Conservation (phyloP, 768 basidiomycete species). For the Phlebiopsis flavidoalba region DNA sequence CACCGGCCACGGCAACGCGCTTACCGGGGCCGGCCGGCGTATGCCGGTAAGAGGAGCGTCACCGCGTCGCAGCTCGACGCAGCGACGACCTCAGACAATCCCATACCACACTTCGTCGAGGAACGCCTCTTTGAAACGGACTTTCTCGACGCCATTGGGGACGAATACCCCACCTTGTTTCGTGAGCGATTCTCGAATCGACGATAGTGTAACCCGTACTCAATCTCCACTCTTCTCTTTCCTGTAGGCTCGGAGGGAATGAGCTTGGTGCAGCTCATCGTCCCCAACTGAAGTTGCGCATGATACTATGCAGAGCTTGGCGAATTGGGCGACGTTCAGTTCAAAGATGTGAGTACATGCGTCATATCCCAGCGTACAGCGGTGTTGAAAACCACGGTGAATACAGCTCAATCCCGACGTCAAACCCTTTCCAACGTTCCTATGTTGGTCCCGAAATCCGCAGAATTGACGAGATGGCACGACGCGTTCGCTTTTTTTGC, state of each 20-base stretch:
- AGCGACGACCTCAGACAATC: neutral
- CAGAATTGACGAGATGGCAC: conserved; percentile 92
- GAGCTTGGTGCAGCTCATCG: conserved; percentile 96
- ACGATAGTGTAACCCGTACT: neutral
- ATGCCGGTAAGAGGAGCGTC: conserved; percentile 2
- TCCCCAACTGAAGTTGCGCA: conserved; percentile 97
- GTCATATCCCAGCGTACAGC: neutral
- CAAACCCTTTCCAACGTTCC: conserved; percentile 96
- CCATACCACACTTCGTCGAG: neutral
- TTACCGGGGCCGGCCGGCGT: neutral
- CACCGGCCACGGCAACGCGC: too few relatives aligned
- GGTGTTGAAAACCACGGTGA: neutral
- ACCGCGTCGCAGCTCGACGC: conserved; percentile 1
- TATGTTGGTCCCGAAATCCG: conserved; percentile 97
- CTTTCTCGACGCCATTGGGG: conserved; percentile 45
- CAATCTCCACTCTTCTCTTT: neutral
- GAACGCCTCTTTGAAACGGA: neutral
- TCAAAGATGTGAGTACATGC: conserved; percentile 79
- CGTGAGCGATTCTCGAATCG: conserved; percentile 43
- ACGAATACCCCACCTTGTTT: conserved; percentile 81
- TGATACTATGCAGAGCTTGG: conserved; percentile 95
- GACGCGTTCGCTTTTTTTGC: conserved; percentile 89
- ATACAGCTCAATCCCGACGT: conserved; percentile 85
- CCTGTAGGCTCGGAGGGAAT: conserved; percentile 87
- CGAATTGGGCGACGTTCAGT: conserved; percentile 92